Conservation (phyloP, 1,284 basidiomycete genomes). For the Vanrija humicola region DNA sequence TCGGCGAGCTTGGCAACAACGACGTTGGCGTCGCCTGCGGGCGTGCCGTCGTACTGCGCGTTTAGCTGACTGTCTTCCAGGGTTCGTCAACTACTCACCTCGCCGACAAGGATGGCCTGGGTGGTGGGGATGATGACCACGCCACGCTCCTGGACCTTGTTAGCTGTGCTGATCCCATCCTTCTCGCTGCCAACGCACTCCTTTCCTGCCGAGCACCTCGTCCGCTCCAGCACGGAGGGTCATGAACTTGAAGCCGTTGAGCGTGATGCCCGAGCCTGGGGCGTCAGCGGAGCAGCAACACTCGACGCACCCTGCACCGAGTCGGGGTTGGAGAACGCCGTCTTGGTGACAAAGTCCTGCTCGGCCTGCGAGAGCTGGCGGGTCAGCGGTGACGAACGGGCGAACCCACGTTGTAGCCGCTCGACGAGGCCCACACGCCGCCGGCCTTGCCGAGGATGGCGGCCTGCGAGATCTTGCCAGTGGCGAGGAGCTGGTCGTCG, state of each 20-base stretch:
- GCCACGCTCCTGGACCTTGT: slow-evolving; percentile 64
- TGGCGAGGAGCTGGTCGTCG: slow-evolving; percentile 76
- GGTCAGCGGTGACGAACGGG: not conserved
- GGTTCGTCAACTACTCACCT: slow-evolving; percentile 38
- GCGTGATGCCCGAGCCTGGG: slow-evolving; percentile 60
- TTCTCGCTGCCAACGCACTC: slow-evolving; percentile 54
- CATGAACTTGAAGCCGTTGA: slow-evolving; percentile 78
- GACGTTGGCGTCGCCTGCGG: slow-evolving; percentile 65
- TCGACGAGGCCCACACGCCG: slow-evolving; percentile 78
- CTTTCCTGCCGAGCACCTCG: slow-evolving; percentile 76
- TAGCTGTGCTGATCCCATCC: not conserved
- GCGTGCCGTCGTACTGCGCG: slow-evolving; percentile 56
- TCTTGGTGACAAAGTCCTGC: slow-evolving; percentile 62
- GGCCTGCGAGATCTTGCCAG: slow-evolving; percentile 68
- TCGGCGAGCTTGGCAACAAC: slow-evolving; percentile 73
- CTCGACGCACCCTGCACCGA: slow-evolving; percentile 49
- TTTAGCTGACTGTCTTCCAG: not conserved
- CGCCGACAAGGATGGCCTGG: slow-evolving; percentile 78
- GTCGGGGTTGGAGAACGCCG: slow-evolving; percentile 56
- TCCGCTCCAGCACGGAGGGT: slow-evolving; percentile 59
- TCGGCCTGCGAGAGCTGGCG: slow-evolving; percentile 68
- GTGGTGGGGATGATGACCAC: slow-evolving; percentile 79
- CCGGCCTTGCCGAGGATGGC: slow-evolving; percentile 82
- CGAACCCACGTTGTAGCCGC: slow-evolving; percentile 69
- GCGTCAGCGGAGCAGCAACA: not conserved